Evolutionary conservation across 805 yeast genomes (phyloP), one percentile per base, ranked within the genome.

Genomic region (Nakazawaea ernobii): DNA sequence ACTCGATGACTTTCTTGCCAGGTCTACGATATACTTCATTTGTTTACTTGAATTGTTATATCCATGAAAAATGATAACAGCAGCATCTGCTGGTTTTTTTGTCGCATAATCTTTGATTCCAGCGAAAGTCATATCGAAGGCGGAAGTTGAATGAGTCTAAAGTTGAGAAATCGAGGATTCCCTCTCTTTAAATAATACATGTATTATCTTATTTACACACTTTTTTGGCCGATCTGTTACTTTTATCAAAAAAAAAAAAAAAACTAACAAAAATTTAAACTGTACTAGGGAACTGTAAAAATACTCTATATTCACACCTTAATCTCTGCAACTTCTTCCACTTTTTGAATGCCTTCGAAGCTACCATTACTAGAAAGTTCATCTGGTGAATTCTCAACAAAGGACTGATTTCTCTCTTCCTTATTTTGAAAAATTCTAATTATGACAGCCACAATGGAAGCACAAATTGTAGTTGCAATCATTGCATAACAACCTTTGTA

Each of bases 11-110:
- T 64, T 67, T 20, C 72, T 73, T 26, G 86, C 74, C 46, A 79
- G 67, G 35, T 82, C 84, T 4, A 94, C 86, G 36, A 92, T 67
- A 70, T 87, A 88, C 39, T 78, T 71, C 97, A 97, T 91, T 1
- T 97, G 97, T 14, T 74, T 71, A 5, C 96, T 97, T 0, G 88
- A 65, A 62, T 92, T 98, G 8, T 98, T 98, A 14, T 94, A 70
- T 0, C 99, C 98, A 62, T 94, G 98, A 46, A 88, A 60, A 50
- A 91, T 75, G 24, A 91, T 85, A 30, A 90, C 68, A 1, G 90
- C 80, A 1, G 87, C 84, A 1, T 80, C 69, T 5, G 82, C 76
- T 1, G 68, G 65, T 9, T 39, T 14, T 7, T 52, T 52, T 15
- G 63, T 65, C 4, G 77, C 70, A 7, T 74, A 63, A 13, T 71